Percentiles rank a stretch among this genome's conserved stretches.
These are phyloP conservation scores for Rhodotorula sp. DNA, from an alignment of 1,284 basidiomycete species.

Conservation along the genomic window DNA sequence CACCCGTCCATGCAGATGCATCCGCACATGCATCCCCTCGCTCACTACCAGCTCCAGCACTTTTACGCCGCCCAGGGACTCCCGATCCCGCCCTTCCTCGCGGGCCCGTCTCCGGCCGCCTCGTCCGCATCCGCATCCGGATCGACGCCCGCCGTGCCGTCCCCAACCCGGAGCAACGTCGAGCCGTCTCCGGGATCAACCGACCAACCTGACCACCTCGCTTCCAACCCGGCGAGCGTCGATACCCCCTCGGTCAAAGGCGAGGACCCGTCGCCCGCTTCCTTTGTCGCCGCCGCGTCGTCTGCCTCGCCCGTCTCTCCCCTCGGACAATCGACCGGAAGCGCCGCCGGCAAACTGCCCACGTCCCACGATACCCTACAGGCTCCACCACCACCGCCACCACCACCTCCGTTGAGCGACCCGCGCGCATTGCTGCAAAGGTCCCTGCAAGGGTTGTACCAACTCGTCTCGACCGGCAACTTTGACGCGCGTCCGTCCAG, in stretches of 20 bases:
- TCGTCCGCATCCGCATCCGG: neutral
- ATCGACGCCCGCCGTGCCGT: neutral
- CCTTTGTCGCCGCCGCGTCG: neutral
- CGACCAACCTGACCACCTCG: neutral
- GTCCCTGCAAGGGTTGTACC: constrained; percentile 9
- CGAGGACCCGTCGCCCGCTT: neutral
- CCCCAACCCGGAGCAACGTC: neutral
- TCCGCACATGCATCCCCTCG: constrained; percentile 1
- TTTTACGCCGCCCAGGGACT: neutral
- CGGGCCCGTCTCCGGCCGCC: neutral
- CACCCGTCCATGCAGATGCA: constrained; percentile 1
- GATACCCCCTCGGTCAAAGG: constrained; percentile 5
- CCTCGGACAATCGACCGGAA: neutral
- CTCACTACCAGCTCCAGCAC: neutral
- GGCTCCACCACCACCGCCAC: constrained; percentile 13
- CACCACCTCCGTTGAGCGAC: constrained; percentile 8
- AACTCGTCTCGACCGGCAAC: constrained; percentile 21
- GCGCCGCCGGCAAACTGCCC: constrained; percentile 2
- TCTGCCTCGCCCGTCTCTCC: constrained; percentile 1
- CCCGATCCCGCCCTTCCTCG: neutral
- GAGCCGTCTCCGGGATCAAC: neutral
- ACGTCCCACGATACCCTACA: neutral
- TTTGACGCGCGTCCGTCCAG: constrained; percentile 29
- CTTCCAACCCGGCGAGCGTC: neutral
- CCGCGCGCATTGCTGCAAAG: constrained; percentile 24